Evolutionary conservation across 2,329 filamentous ascomycete species (phyloP), one percentile per base, ranked within the genome.

Genomic region (Cercospora sojina): DNA sequence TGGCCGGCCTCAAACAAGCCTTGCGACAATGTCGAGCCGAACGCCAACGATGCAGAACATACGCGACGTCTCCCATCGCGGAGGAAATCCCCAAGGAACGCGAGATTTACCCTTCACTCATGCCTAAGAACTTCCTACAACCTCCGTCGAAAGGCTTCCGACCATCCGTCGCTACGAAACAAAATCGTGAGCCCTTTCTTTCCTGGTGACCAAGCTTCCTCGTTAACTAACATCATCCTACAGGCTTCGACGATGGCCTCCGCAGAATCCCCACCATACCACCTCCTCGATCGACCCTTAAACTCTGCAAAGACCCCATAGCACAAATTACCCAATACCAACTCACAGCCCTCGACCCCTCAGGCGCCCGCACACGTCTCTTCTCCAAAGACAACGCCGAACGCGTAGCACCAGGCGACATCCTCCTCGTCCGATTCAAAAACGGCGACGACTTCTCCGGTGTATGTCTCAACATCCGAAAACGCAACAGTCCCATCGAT

Each of bases 361-460:
- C 89, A 1, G 93, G 93, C 59, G 89, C 90, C 61, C 91, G 94
- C 68, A 90, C 89, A 51, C 87, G 88, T 32, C 88, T 99, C 65
- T 97, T 99, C 83, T 87, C 88, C 71, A 87, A 86, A 72, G 80
- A 85, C 62, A 96, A 94, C 80, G 86, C 86, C 32, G 92, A 97
- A 78, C 87, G 88, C 74, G 92, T 90, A 64, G 90, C 90, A 74
- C 87, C 91, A 1, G 95, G 95, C 75, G 95, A 99, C 80, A 91
- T 99, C 70, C 85, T 99, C 38, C 92, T 96, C 74, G 91, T 97
- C 57, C 92, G 92, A 49, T 90, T 92, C 75, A 90, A 90, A 78
- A 91, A 88, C 69, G 90, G 90, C 68, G 94, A 98, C 79, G 92
- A 94, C 6, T 97, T 97, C 77, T 87, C 93, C 1, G 95, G 95